Evolutionary conservation across 768 basidiomycete species (phyloP), one percentile per base, ranked within the genome.

Genomic region (Boletus eberwhitei): DNA sequence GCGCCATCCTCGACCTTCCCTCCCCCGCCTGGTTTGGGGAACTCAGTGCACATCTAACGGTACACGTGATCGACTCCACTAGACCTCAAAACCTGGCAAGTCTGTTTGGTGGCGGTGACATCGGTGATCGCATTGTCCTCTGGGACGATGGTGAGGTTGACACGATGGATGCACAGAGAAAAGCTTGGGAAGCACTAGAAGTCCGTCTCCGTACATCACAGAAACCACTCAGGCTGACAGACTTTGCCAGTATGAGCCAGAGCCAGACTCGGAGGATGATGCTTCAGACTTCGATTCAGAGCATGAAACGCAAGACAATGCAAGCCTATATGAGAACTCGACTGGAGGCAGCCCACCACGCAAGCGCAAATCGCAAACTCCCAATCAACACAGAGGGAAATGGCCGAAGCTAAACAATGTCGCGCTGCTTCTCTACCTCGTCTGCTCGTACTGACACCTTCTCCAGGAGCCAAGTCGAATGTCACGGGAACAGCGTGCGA

Each of bases 11-110:
- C 34, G 93, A 97, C 57, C 79, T 99, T 5, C 81, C 90, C 9
- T 80, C 86, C 5, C 65, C 77, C 2, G 79, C 80, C 41, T 88
- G 88, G 87, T 88, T 93, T 65, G 91, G 90, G 47, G 83, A 83
- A 37, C 88, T 90, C 63, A 70, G 75, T 45, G 61, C 75, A 5
- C 74, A 77, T 22, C 76, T 92, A 50, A 84, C 79, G 3, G 80
- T 98, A 39, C 97, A 99, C 74, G 86, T 98, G 63, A 90, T 99
- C 73, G 97, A 99, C 72, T 93, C 96, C 4, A 83, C 86, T 19
- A 82, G 97, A 48, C 97, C 97, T 17, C 84, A 90, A 65, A 93
- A 94, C 71, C 76, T 98, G 64, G 78, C 85, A 40, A 97, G 87
- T 74, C 74, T 98, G 21, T 98, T 96, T 69, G 83, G 81, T 46